Conservation (phyloP, 495 filamentous ascomycete genomes). For the Opeltia flavorubescens region DNA sequence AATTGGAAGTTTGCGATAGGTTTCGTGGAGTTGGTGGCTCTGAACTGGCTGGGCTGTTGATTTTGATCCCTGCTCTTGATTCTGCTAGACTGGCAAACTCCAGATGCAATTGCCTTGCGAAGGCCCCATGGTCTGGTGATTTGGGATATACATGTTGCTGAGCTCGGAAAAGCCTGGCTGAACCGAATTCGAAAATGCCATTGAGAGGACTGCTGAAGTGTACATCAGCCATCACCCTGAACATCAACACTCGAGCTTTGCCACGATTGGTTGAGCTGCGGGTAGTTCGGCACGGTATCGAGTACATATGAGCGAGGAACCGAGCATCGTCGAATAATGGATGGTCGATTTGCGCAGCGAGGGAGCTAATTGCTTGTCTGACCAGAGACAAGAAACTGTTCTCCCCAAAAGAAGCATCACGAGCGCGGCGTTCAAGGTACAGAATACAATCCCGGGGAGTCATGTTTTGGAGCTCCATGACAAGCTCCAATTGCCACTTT, state of each 20-base stretch:
- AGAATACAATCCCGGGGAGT: conserved; percentile 36
- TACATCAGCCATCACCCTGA: conserved; percentile 40
- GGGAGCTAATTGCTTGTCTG: conserved; percentile 24
- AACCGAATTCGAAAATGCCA: conserved; percentile 30
- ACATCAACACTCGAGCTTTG: conserved; percentile 33
- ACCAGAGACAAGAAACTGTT: conserved; percentile 29
- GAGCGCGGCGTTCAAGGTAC: conserved; percentile 19
- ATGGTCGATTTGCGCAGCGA: conserved; percentile 30
- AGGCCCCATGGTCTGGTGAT: conserved; percentile 33
- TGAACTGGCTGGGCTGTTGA: neutral
- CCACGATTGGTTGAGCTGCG: conserved; percentile 9
- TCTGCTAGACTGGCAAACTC: conserved; percentile 26
- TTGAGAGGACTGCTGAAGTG: conserved; percentile 30
- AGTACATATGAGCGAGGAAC: conserved; percentile 34
- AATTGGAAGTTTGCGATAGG: neutral
- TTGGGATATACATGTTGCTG: conserved; percentile 41
- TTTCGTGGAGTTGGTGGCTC: neutral
- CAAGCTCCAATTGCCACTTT: conserved; percentile 40
- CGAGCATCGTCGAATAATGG: conserved; percentile 32
- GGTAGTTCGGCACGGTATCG: conserved; percentile 26
- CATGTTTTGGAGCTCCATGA: conserved; percentile 43
- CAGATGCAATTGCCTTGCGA: conserved; percentile 32
- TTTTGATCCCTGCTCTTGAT: too few relatives aligned
- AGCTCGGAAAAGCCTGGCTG: conserved; percentile 41
- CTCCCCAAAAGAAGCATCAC: conserved; percentile 18